These are phyloP conservation scores for Phytophthora agathidicida DNA, from an alignment of 352 stramenopile species.

Conservation along the genomic window DNA sequence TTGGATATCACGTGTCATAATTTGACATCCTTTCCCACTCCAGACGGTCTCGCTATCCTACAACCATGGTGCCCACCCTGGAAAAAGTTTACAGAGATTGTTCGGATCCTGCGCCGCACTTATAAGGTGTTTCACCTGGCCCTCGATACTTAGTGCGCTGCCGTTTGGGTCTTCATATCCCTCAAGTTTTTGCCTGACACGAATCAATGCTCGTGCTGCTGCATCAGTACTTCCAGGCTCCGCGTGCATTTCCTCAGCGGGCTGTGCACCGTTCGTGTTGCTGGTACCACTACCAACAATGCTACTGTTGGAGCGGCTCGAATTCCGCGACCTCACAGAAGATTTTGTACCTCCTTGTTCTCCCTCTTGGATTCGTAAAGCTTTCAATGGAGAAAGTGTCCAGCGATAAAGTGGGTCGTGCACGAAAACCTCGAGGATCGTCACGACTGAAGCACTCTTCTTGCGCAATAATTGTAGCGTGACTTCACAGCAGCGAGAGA, in stretches of 20 bases:
- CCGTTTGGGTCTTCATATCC: slow-evolving; percentile 97
- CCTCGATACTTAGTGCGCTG: slow-evolving; percentile 97
- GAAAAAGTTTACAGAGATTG: slow-evolving; percentile 96
- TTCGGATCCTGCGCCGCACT: slow-evolving; percentile 95
- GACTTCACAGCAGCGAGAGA: slow-evolving; percentile 94
- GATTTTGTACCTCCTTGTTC: slow-evolving; percentile 26
- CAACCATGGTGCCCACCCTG: slow-evolving; percentile 96
- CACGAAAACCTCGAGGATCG: slow-evolving; percentile 98
- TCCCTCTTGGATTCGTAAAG: slow-evolving; percentile 76
- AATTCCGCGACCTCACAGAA: slow-evolving; percentile 13
- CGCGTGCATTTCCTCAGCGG: slow-evolving; percentile 32
- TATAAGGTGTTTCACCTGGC: slow-evolving; percentile 98
- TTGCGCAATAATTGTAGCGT: slow-evolving; percentile 93
- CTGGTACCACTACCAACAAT: slow-evolving; percentile 8
- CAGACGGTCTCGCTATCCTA: slow-evolving; percentile 47
- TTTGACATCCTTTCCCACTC: too few species aligned
- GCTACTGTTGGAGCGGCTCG: slow-evolving; percentile 28
- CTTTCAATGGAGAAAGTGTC: slow-evolving; percentile 93
- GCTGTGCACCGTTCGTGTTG: slow-evolving; percentile 18
- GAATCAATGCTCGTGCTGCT: slow-evolving; percentile 93
- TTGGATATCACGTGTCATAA: too few species aligned
- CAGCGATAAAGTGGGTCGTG: slow-evolving; percentile 99
- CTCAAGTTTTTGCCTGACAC: slow-evolving; percentile 98
- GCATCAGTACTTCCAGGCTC: slow-evolving; percentile 72
- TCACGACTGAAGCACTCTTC: slow-evolving; percentile 95